Conservation (phyloP, 2,329 filamentous ascomycete species). For the Stemphylium beticola region DNA sequence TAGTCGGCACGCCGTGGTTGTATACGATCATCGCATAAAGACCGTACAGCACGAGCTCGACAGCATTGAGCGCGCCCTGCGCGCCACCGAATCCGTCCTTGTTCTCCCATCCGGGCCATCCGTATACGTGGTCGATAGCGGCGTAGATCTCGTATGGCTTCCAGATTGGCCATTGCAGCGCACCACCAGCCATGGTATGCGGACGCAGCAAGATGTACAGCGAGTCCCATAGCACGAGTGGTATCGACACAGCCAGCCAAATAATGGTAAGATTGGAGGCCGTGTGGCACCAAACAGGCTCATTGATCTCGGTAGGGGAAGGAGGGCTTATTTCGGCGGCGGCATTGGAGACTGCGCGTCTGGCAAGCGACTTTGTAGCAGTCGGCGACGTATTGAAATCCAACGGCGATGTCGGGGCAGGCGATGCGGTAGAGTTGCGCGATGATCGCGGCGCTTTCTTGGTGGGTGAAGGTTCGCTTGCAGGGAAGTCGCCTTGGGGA, state of each 20-base stretch:
- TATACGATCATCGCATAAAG: constrained; percentile 65
- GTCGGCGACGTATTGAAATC: constrained; percentile 27
- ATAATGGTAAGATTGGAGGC: constrained; percentile 65
- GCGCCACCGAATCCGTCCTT: constrained; percentile 78
- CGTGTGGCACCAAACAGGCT: constrained; percentile 62
- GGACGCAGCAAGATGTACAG: constrained; percentile 81
- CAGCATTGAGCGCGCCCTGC: constrained; percentile 71
- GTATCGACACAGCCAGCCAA: constrained; percentile 78
- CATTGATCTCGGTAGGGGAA: constrained; percentile 28
- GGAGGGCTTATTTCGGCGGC: constrained; percentile 21
- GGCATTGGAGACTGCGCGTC: constrained; percentile 34
- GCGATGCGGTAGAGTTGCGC: constrained; percentile 43
- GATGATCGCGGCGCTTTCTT: constrained; percentile 42
- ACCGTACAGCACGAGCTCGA: constrained; percentile 71
- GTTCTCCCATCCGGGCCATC: constrained; percentile 70
- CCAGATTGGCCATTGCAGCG: constrained; percentile 74
- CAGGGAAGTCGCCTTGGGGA: constrained; percentile 44
- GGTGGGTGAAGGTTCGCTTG: constrained; percentile 44
- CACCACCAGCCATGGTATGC: constrained; percentile 79
- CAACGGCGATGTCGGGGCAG: constrained; percentile 24
- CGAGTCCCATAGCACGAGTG: constrained; percentile 82
- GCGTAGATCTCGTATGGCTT: constrained; percentile 82
- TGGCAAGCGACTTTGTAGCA: constrained; percentile 22
- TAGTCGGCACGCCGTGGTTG: constrained; percentile 43
- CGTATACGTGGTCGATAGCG: constrained; percentile 80